Percentiles rank a stretch among this genome's conserved stretches.
phyloP scores from a whole-genome alignment of 2,329 filamentous ascomycete genomes.

The Cladophialophora exuberans region DNA sequence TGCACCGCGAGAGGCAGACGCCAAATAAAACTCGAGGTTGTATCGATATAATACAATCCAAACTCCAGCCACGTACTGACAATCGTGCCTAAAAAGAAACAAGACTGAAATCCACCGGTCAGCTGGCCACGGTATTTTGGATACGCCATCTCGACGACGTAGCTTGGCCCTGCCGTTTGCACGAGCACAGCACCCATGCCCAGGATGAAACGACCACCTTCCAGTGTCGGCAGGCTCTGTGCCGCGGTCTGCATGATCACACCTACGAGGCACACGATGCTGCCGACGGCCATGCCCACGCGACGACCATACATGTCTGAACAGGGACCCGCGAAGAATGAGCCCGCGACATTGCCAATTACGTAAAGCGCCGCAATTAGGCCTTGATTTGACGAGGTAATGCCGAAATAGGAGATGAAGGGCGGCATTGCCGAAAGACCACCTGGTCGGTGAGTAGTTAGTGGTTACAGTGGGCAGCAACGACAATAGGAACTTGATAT shows the following conservation, averaged over 20 bases:
- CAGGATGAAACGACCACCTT: not conserved
- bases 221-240: not conserved
- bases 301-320: not conserved
- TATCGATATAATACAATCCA: not conserved
- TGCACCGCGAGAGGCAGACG: conserved; percentile 1
- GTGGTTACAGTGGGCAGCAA: too few relatives aligned
- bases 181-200: not conserved
- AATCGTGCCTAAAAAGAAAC: conserved; percentile 1
- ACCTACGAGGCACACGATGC: not conserved
- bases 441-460: too few relatives aligned
- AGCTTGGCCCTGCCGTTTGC: not conserved
- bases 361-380: not conserved
- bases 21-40: not conserved
- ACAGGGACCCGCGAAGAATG: not conserved
- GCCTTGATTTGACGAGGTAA: conserved; percentile 7
- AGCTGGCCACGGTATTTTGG: not conserved
- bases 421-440: conserved; percentile 11
- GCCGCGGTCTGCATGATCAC: not conserved
- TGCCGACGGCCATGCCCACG: not conserved
- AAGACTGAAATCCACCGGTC: not conserved
- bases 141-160: not conserved
- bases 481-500: not conserved
- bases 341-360: not conserved
- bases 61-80: conserved; percentile 5
- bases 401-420: conserved; percentile 10